A percentile compares a stretch with the other conserved stretches of the same genome.
Conservation (phyloP, 129 eudicot species). For the Deinandra increscens region DNA sequence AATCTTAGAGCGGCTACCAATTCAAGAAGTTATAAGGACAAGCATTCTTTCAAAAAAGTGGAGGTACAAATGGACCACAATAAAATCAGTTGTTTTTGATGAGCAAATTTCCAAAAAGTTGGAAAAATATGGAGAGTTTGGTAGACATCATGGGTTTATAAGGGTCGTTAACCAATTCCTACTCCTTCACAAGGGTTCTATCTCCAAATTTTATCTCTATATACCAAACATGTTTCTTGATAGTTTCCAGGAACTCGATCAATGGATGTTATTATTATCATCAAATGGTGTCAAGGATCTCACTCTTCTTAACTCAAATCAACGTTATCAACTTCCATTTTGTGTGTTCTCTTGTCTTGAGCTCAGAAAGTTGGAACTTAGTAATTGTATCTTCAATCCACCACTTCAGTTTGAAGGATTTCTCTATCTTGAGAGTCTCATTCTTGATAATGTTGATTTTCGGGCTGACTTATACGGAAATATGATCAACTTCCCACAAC, state of each 20-base stretch:
- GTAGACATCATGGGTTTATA: not conserved
- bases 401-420: slow-evolving; percentile 10
- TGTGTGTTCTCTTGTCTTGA: too few species aligned
- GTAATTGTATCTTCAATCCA: too few species aligned
- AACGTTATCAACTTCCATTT: too few species aligned
- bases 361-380: too few species aligned
- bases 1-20: slow-evolving; percentile 22
- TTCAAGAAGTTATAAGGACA: slow-evolving; percentile 24
- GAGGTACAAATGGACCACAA: slow-evolving; percentile 26
- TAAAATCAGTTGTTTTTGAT: too few species aligned
- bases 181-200: slow-evolving; percentile 8
- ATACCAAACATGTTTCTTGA: too few species aligned
- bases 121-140: not conserved
- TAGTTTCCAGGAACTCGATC: too few species aligned
- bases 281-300: too few species aligned
- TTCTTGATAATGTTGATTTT: not conserved
- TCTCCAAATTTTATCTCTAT: slow-evolving; percentile 12
- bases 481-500: slow-evolving; percentile 10
- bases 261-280: too few species aligned
- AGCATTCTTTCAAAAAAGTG: slow-evolving; percentile 21
- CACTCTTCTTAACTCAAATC: too few species aligned
- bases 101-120: slow-evolving; percentile 1
- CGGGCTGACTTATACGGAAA: not conserved
- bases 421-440: slow-evolving; percentile 6
- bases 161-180: slow-evolving; percentile 22